A percentile compares a stretch with the other conserved stretches of the same genome.
Evolutionary conservation across 352 stramenopile species (phyloP).

Genomic region (Globisporangium orthogonon): DNA sequence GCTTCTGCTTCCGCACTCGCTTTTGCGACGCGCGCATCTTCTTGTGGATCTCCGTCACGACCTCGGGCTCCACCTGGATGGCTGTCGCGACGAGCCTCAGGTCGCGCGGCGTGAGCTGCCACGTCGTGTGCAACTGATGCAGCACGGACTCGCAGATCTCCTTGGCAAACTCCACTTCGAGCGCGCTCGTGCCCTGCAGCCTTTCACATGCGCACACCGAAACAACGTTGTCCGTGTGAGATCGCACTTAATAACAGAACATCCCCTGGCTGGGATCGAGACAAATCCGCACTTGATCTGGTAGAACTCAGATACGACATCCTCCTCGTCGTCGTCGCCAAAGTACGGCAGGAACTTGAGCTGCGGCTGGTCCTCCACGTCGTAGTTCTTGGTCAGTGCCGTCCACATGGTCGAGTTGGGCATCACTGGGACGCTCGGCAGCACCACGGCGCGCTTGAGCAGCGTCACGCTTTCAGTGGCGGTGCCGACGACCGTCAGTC

Average conservation of each 20-base stretch:
- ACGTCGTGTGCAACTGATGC: slow-evolving; percentile 55
- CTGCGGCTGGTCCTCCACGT: slow-evolving; percentile 82
- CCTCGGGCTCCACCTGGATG: slow-evolving; percentile 60
- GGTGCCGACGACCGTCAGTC: slow-evolving; percentile 24
- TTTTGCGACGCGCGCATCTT: slow-evolving; percentile 30
- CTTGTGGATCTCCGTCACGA: slow-evolving; percentile 65
- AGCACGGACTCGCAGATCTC: slow-evolving; percentile 66
- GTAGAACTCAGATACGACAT: slow-evolving; percentile 80
- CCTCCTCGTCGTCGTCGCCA: slow-evolving; percentile 79
- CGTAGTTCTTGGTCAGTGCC: slow-evolving; percentile 74
- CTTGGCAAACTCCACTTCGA: slow-evolving; percentile 72
- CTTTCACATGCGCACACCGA: slow-evolving; percentile 15
- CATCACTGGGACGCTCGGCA: slow-evolving; percentile 40
- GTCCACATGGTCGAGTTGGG: slow-evolving; percentile 76
- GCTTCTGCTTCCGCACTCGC: slow-evolving; percentile 32
- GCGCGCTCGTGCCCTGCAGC: slow-evolving; percentile 51
- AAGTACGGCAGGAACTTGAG: slow-evolving; percentile 68
- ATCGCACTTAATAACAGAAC: neutral
- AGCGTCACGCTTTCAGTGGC: slow-evolving; percentile 20
- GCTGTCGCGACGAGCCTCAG: slow-evolving; percentile 53
- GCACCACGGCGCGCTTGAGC: slow-evolving; percentile 28
- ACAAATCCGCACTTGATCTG: slow-evolving; percentile 56
- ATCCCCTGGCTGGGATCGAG: neutral
- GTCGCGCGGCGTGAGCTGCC: slow-evolving; percentile 54
- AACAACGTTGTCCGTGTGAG: neutral